Conservation (phyloP, 352 stramenopile species). For the Globisporangium okanoganense region DNA sequence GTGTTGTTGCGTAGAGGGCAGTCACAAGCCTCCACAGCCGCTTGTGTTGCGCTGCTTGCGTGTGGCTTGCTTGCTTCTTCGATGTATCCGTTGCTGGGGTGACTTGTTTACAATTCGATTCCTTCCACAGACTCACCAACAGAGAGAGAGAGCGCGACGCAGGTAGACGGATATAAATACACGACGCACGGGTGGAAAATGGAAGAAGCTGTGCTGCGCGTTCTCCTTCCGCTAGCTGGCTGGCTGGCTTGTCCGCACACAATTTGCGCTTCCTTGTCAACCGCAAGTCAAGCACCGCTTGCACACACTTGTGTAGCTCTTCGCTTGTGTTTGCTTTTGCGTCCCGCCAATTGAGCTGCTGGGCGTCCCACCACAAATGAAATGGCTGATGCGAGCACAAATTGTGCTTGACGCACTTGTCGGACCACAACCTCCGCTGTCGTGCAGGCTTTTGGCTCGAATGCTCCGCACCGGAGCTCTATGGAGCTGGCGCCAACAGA, state of each 20-base stretch:
- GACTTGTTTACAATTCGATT: not conserved
- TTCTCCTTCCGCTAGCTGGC: not conserved
- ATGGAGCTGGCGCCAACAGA: not conserved
- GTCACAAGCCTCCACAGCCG: not conserved
- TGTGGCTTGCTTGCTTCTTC: not conserved
- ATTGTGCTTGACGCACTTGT: not conserved
- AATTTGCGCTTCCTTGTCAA: not conserved
- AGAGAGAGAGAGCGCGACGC: not conserved
- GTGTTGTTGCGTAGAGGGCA: not conserved
- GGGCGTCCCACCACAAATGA: not conserved
- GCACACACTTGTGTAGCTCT: too few species aligned
- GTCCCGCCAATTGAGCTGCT: too few species aligned
- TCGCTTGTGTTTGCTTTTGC: too few species aligned
- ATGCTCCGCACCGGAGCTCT: not conserved
- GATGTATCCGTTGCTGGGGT: not conserved
- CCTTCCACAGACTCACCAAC: too few species aligned
- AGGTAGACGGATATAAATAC: slow-evolving; percentile 9
- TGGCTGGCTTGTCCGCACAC: not conserved
- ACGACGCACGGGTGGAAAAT: not conserved
- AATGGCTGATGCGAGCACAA: not conserved
- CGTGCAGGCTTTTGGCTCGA: not conserved
- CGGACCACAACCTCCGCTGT: not conserved
- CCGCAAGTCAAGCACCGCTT: not conserved
- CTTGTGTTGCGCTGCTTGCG: not conserved
- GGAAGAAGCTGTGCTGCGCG: not conserved